Evolutionary conservation across 2,329 filamentous ascomycete genomes (phyloP), one percentile per base, ranked within the genome.

Genomic region (Claviceps pazoutovae): DNA sequence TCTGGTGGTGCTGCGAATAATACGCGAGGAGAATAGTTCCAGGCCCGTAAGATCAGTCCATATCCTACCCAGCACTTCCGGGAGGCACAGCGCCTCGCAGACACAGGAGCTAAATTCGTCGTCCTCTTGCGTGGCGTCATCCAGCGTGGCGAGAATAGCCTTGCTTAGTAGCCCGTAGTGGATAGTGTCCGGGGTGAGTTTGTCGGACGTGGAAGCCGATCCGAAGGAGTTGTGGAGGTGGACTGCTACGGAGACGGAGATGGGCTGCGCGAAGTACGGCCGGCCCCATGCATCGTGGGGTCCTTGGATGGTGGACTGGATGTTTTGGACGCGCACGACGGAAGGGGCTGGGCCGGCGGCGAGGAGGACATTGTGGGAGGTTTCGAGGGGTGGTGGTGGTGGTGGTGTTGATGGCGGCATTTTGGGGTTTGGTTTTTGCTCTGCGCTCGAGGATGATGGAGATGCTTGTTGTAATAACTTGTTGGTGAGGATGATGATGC

Each of bases 111-210:
- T 23, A 14, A 44, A 3, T 13, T 14, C 2, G 45, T 36, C 38
- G 23, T 51, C 44, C 30, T 46, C 44, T 16, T 23, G 26, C 46
- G 51, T 53, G 21, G 62, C 58, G n/a, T 64, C 55, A 46, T 67
- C 64, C 26, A 82, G 61, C 13, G 68, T 69, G 23, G 66, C 64
- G 36, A 83, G 67, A 14, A 89, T 71, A 0, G 73, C 71, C 67
- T 88, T 88, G 68, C 80, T 82, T 14, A 89, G 71, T 9, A 70
- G 73, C 2, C 86, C 85, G 60, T 90, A 90, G 68, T 90, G 83
- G 23, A 88, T 79, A 2, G 86, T 89, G 61, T 84, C 84, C n/a
- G 67, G 65, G 46, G 79, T 75, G 37, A 90, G 74, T 8, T 68
- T 68, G 66, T 90, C 86, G 4, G 66, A 65, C 1, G 71, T 60